Conservation (phyloP, 805 yeast species). For the Teunomyces gatunensis region DNA sequence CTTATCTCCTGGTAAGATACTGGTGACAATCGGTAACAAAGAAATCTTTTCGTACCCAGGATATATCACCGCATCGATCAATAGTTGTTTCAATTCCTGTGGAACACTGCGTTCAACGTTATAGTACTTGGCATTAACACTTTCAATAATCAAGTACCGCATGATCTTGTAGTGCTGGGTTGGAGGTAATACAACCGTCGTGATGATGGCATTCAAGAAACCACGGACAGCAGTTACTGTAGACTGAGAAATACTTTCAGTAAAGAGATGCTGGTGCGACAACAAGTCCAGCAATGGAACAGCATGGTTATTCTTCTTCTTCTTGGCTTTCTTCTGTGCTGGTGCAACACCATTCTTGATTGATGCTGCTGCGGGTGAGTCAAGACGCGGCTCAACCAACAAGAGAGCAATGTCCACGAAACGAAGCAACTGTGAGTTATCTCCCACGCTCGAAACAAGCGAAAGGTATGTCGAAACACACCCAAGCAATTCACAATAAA, state of each 20-base stretch:
- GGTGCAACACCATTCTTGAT: conserved; percentile 1
- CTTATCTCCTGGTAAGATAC: conserved; percentile 49
- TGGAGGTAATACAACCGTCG: conserved; percentile 53
- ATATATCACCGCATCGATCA: conserved; percentile 58
- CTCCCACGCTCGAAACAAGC: conserved; percentile 42
- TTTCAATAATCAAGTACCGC: conserved; percentile 34
- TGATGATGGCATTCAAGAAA: conserved; percentile 51
- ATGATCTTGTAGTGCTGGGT: conserved; percentile 60
- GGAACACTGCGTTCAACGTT: conserved; percentile 24
- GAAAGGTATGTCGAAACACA: conserved; percentile 23
- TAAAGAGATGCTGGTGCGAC: conserved; percentile 61
- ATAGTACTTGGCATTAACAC: conserved; percentile 27
- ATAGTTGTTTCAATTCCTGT: conserved; percentile 29
- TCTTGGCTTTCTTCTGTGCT: conserved; percentile 31
- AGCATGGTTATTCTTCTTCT: conserved; percentile 40
- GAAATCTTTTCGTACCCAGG: conserved; percentile 68
- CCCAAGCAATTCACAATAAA: conserved; percentile 36
- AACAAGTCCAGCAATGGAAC: conserved; percentile 65
- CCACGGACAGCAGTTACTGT: conserved; percentile 35
- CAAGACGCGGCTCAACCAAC: conserved; percentile 36
- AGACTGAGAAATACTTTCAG: conserved; percentile 34
- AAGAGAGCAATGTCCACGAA: conserved; percentile 56
- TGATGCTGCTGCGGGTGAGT: conserved; percentile 5
- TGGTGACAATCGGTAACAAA: conserved; percentile 66
- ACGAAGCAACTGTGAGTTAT: conserved; percentile 51